A percentile compares a stretch with the other conserved stretches of the same genome.
These are phyloP conservation scores for Ceratocystis variospora DNA, from an alignment of 2,329 filamentous ascomycete species.

Conservation along the genomic window DNA sequence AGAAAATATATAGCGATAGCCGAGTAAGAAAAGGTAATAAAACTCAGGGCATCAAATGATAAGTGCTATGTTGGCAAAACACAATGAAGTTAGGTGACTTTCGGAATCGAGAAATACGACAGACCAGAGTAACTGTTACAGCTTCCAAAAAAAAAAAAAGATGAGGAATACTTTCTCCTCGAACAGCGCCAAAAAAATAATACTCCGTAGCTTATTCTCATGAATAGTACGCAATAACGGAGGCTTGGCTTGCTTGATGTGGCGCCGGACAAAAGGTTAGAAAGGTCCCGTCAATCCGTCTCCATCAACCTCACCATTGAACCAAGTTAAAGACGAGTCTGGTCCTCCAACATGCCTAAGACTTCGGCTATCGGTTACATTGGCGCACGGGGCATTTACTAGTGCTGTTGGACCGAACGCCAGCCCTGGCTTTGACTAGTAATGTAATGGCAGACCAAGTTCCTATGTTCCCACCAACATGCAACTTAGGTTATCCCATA, in stretches of 20 bases:
- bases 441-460: not conserved
- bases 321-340: not conserved
- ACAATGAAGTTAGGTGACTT: too few species aligned
- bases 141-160: not conserved
- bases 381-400: not conserved
- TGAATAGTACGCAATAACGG: not conserved
- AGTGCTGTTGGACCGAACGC: not conserved
- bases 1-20: not conserved
- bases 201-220: not conserved
- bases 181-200: not conserved
- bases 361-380: conserved; percentile 1
- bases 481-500: too few species aligned
- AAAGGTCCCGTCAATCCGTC: not conserved
- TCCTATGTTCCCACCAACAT: not conserved
- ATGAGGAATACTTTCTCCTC: not conserved
- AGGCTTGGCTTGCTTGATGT: not conserved
- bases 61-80: too few species aligned
- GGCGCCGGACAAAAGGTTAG: not conserved
- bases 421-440: not conserved
- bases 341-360: not conserved
- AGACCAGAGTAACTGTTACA: not conserved
- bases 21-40: not conserved
- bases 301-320: not conserved
- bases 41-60: too few species aligned
- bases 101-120: not conserved